These are phyloP conservation scores for Diaporthe ampelina DNA, from an alignment of 2,329 filamentous ascomycete genomes.

Conservation along the genomic window DNA sequence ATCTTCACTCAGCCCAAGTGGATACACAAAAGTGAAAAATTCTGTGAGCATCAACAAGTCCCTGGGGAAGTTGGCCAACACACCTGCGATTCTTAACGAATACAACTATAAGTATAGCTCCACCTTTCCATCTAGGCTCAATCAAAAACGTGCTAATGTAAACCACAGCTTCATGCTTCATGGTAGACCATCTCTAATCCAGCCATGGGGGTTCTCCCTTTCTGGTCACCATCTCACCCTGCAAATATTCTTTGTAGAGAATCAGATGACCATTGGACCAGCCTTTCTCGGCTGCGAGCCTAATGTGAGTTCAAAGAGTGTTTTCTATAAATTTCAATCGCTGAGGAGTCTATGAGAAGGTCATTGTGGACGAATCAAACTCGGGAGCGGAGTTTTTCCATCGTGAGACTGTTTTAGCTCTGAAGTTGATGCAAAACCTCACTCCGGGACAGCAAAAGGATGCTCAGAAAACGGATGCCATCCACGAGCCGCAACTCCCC, in stretches of 20 bases:
- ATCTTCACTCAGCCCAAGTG: background rate
- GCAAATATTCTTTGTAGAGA: background rate
- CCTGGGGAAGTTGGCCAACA: background rate
- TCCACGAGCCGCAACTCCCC: background rate
- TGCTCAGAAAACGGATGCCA: background rate
- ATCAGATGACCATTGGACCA: background rate
- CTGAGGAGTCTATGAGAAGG: background rate
- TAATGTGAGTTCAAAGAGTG: background rate
- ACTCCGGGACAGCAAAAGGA: background rate
- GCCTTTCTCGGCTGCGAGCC: background rate
- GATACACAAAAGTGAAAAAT: background rate
- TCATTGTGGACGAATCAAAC: background rate
- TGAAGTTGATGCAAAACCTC: slow-evolving; percentile 1
- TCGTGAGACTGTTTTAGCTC: background rate
- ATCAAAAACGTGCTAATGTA: background rate
- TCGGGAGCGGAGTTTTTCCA: background rate
- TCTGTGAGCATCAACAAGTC: background rate
- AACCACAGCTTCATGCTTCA: background rate
- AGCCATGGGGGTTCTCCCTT: background rate
- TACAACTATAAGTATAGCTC: background rate
- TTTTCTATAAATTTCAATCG: too few species aligned
- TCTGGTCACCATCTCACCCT: background rate
- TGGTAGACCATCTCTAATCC: background rate
- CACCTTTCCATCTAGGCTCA: background rate
- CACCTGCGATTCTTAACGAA: background rate